Conservation (phyloP, 352 stramenopile species). For the Pelagophyceae sp. region DNA sequence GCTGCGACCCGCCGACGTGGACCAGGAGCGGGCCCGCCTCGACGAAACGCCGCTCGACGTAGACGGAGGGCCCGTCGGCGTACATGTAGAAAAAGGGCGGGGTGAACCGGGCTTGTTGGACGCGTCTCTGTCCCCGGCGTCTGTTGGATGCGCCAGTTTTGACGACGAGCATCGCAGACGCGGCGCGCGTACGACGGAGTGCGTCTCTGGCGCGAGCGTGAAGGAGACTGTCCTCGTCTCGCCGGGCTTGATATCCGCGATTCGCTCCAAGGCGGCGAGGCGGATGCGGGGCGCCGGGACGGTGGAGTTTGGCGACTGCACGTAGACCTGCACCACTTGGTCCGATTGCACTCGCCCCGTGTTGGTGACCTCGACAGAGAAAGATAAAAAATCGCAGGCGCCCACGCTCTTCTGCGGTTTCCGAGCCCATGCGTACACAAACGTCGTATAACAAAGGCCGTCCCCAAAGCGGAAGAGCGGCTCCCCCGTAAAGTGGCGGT, state of each 20-base stretch:
- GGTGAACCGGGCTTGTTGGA: too few species aligned
- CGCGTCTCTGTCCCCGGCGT: too few species aligned
- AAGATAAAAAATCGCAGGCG: neutral
- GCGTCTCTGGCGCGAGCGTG: neutral
- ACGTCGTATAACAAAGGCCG: neutral
- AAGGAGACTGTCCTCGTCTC: neutral
- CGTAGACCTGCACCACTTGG: constrained; percentile 1
- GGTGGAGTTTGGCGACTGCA: neutral
- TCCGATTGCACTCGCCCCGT: neutral
- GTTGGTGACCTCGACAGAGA: neutral
- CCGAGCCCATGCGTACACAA: neutral
- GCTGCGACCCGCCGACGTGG: neutral
- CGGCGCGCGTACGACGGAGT: neutral
- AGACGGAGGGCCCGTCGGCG: neutral
- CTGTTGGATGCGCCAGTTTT: too few species aligned
- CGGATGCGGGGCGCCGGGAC: neutral
- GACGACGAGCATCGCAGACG: too few species aligned
- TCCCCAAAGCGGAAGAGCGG: neutral
- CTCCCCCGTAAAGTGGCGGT: neutral
- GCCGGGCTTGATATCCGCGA: neutral
- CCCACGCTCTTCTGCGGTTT: neutral
- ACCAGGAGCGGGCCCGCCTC: neutral
- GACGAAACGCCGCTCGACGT: neutral
- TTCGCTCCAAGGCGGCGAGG: neutral
- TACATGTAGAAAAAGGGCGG: too few species aligned